Evolutionary conservation across 352 stramenopile genomes (phyloP).

Genomic region (Phytophthora fragariae): DNA sequence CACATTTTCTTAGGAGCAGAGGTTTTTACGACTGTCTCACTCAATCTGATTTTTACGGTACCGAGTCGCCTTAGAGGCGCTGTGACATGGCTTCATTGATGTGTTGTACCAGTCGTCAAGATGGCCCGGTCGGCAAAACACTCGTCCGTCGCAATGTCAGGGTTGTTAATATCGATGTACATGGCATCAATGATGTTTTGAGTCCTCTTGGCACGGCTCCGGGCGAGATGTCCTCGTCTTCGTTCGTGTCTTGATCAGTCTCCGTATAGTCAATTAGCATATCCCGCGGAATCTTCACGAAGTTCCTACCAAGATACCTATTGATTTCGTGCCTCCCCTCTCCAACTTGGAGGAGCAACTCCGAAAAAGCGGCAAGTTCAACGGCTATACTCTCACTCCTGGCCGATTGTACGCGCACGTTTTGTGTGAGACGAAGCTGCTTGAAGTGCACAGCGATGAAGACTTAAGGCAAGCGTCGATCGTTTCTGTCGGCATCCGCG

Average conservation of each 20-base stretch:
- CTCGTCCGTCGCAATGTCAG: background rate
- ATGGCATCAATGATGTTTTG: background rate
- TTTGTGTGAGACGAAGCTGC: too few species aligned
- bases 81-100: too few species aligned
- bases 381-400: too few species aligned
- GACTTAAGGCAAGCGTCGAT: too few species aligned
- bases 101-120: background rate
- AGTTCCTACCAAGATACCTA: background rate
- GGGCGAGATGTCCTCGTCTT: background rate
- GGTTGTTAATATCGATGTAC: background rate
- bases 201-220: background rate
- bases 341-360: background rate
- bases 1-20: background rate
- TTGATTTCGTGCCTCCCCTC: background rate
- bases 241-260: background rate
- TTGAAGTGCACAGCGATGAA: too few species aligned
- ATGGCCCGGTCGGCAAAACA: background rate
- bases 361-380: background rate
- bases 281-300: background rate
- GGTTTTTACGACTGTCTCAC: background rate
- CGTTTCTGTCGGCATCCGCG: too few species aligned
- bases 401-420: too few species aligned
- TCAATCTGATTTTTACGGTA: background rate
- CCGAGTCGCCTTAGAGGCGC: too few species aligned
- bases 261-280: background rate